Evolutionary conservation across 1,139 yeast species (phyloP), one percentile per base, ranked within the genome.

Genomic region (Lodderomyces elongisporus): DNA sequence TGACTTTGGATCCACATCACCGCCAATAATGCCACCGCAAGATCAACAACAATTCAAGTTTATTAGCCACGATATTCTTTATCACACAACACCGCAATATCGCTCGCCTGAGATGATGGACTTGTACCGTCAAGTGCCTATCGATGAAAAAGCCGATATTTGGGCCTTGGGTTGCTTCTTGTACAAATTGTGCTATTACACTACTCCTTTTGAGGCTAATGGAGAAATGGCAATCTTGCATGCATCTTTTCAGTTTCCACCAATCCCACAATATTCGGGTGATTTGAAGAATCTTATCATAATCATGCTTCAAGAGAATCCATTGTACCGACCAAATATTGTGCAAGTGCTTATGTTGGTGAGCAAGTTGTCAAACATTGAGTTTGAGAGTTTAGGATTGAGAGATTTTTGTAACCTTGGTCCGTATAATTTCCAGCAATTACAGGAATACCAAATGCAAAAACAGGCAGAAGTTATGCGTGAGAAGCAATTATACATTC

Each of bases 81-180:
- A 74, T 43, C 85, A 83, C 47, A 84, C 94, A 0, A 84, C 94
- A 0, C 91, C 91, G 0, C 94, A 84, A 51, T 84, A 84, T 46
- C 62, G 94, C 38, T 66, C 87, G 1, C 94, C 94, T 1, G 94
- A 84, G 52, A 83, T 84, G 91, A 67, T 84, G 29, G 91, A 83
- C 49, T 62, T 83, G 30, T 75, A 76, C 46, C 62, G 79, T 36
- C 78, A 81, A 2, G 60, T 70, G 33, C 80, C 89, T 4, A 77
- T 84, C 24, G 85, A 83, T 52, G 85, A 81, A 45, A 81, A 80
- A 54, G 72, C 85, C 2, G 94, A 84, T 55, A 77, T 83, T 24
- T 84, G 94, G 94, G 94, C 93, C 0, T 56, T 84, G 27, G 94
- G 94, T 9, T 82, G 85, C 22, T 81, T 83, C 44, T 59, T 83